These are phyloP conservation scores for Tolypocladium tundrense DNA, from an alignment of 2,329 filamentous ascomycete genomes.

Conservation along the genomic window DNA sequence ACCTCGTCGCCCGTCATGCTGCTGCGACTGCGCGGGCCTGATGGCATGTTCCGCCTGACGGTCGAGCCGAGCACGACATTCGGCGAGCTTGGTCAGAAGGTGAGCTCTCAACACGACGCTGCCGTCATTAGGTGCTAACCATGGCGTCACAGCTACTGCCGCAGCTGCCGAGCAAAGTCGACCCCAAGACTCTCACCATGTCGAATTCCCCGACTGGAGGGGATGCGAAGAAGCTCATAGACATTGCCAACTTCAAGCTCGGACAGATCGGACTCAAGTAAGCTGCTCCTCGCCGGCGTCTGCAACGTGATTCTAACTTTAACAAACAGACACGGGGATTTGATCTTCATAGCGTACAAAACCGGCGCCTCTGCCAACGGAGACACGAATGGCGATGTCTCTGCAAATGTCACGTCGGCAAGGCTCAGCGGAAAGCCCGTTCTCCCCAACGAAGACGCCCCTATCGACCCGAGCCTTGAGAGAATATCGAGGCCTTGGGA, in stretches of 20 bases:
- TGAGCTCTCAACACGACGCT: slow-evolving; percentile 14
- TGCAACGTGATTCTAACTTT: slow-evolving; percentile 9
- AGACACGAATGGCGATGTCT: slow-evolving; percentile 25
- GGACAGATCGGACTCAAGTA: slow-evolving; percentile 51
- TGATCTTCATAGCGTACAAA: slow-evolving; percentile 78
- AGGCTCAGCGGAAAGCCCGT: slow-evolving; percentile 72
- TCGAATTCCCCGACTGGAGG: slow-evolving; percentile 50
- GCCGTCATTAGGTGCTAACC: not conserved
- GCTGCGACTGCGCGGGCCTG: slow-evolving; percentile 77
- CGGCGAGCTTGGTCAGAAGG: slow-evolving; percentile 44
- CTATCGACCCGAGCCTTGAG: slow-evolving; percentile 60
- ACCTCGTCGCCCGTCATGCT: slow-evolving; percentile 49
- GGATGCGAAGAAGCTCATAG: slow-evolving; percentile 47
- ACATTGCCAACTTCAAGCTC: slow-evolving; percentile 46
- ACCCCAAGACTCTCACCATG: slow-evolving; percentile 48
- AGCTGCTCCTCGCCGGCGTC: slow-evolving; percentile 6
- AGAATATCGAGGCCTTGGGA: slow-evolving; percentile 57
- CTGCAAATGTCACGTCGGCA: slow-evolving; percentile 39
- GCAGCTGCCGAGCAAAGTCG: slow-evolving; percentile 51
- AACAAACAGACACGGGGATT: slow-evolving; percentile 65
- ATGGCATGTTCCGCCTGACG: slow-evolving; percentile 82
- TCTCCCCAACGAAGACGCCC: slow-evolving; percentile 55
- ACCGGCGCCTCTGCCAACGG: slow-evolving; percentile 35
- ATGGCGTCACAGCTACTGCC: slow-evolving; percentile 38
- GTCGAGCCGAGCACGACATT: slow-evolving; percentile 69